A percentile compares a stretch with the other conserved stretches of the same genome.
These are phyloP conservation scores for Sporothrix schenckii DNA, from an alignment of 2,329 filamentous ascomycete species.

Conservation along the genomic window DNA sequence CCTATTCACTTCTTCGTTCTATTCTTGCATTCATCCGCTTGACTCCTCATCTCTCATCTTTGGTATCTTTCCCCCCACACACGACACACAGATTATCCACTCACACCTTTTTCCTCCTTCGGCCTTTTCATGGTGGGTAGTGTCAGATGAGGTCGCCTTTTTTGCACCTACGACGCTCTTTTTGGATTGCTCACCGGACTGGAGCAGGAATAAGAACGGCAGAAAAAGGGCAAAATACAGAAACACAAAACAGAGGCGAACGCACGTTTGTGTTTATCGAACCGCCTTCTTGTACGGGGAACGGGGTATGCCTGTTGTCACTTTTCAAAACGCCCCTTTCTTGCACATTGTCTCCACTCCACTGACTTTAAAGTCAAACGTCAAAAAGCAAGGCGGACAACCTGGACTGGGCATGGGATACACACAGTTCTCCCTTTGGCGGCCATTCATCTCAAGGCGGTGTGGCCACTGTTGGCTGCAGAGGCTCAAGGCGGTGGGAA, in stretches of 20 bases:
- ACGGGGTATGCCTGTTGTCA: background rate
- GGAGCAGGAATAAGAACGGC: slow-evolving; percentile 17
- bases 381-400: background rate
- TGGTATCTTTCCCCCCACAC: background rate
- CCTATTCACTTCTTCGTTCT: background rate
- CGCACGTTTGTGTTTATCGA: too few species aligned
- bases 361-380: background rate
- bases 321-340: background rate
- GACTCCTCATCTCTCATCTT: background rate
- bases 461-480: slow-evolving; percentile 8
- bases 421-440: background rate
- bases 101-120: slow-evolving; percentile 2
- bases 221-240: background rate
- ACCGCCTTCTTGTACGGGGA: too few species aligned
- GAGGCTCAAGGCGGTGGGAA: background rate
- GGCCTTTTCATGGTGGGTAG: background rate
- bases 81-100: slow-evolving; percentile 7
- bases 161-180: background rate
- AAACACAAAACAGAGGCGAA: background rate
- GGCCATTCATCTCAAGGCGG: slow-evolving; percentile 19
- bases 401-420: background rate
- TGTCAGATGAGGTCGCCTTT: slow-evolving; percentile 6
- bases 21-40: background rate
- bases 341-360: background rate
- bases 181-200: background rate